These are phyloP conservation scores for Pseudogymnoascus sp. DNA, from an alignment of 2,329 filamentous ascomycete genomes.

Conservation along the genomic window DNA sequence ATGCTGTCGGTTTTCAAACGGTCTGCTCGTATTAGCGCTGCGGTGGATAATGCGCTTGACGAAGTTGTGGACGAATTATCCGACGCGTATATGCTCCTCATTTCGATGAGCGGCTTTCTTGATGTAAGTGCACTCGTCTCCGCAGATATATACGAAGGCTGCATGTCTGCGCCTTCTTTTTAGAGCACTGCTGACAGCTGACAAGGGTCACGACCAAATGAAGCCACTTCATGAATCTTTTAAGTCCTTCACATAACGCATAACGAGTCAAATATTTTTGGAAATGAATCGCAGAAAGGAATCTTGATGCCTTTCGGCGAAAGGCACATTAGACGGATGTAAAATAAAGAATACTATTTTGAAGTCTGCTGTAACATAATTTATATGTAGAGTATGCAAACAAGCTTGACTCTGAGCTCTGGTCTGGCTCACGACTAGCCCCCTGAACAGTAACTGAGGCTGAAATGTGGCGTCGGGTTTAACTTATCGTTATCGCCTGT, in stretches of 20 bases:
- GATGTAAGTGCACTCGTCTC: slow-evolving; percentile 56
- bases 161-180: neutral
- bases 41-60: slow-evolving; percentile 41
- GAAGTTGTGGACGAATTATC: slow-evolving; percentile 68
- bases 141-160: neutral
- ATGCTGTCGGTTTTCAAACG: slow-evolving; percentile 88
- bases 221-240: slow-evolving; percentile 6
- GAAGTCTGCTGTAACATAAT: neutral
- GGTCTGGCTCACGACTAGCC: neutral
- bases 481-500: slow-evolving; percentile 7
- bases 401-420: neutral
- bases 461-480: neutral
- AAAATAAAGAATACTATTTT: neutral
- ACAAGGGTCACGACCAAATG: neutral
- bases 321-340: slow-evolving; percentile 1
- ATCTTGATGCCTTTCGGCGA: neutral
- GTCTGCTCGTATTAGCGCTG: slow-evolving; percentile 66
- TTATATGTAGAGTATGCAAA: neutral
- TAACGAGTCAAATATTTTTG: neutral
- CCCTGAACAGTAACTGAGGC: neutral
- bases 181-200: neutral
- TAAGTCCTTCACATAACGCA: slow-evolving; percentile 1
- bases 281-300: neutral
- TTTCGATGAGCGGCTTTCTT: slow-evolving; percentile 75
- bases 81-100: slow-evolving; percentile 76